Evolutionary conservation across 805 yeast genomes (phyloP).

Genomic region (Candida succiphila): DNA sequence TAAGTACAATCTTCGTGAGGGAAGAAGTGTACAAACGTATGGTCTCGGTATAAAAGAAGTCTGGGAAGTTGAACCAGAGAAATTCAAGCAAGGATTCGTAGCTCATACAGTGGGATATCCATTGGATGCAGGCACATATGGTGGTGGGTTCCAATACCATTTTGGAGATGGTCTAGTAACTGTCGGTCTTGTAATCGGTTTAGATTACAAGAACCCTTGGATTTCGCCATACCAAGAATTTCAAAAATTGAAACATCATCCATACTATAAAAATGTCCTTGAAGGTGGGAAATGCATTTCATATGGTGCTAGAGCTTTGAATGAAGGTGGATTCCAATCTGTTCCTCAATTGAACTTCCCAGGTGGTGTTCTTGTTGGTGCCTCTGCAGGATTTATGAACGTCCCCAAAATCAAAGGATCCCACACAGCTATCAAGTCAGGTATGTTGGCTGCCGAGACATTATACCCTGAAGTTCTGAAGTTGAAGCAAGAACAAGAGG

Average conservation of each 20-base stretch:
- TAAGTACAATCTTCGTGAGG: constrained; percentile 57
- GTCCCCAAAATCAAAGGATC: constrained; percentile 98
- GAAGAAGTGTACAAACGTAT: constrained; percentile 73
- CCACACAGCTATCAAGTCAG: constrained; percentile 95
- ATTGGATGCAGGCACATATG: constrained; percentile 61
- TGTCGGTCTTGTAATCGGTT: constrained; percentile 89
- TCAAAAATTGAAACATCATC: constrained; percentile 89
- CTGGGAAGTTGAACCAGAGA: constrained; percentile 86
- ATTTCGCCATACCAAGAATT: constrained; percentile 93
- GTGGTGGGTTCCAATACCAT: constrained; percentile 97
- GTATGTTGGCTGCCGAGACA: constrained; percentile 88
- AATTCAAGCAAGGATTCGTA: constrained; percentile 71
- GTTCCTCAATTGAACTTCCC: constrained; percentile 89
- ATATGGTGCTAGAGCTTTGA: constrained; percentile 92
- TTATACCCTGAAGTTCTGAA: constrained; percentile 44
- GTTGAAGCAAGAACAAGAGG: constrained; percentile 31
- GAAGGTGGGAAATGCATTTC: constrained; percentile 89
- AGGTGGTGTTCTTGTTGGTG: constrained; percentile 93
- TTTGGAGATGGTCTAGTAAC: constrained; percentile 90
- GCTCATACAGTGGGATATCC: constrained; percentile 91
- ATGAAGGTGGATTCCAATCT: constrained; percentile 95
- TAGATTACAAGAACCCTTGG: constrained; percentile 93
- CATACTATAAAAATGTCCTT: constrained; percentile 63
- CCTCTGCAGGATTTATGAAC: constrained; percentile 93
- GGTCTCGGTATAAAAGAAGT: constrained; percentile 95